phyloP scores from a whole-genome alignment of 306 rosid genomes.

The Acacia acuminata region DNA sequence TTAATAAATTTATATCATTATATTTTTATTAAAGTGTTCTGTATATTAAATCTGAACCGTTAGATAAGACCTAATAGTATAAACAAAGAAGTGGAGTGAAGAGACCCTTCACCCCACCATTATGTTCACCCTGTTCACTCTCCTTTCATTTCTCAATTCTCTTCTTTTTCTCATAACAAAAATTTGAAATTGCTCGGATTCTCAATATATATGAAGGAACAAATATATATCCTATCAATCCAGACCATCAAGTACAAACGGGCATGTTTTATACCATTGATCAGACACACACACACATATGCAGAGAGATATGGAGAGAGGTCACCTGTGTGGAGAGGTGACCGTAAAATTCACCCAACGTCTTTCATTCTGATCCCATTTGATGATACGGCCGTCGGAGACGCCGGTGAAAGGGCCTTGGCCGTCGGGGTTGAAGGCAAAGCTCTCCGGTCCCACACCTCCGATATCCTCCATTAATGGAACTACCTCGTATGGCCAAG shows the following conservation, averaged over 20 bases:
- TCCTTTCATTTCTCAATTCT: neutral
- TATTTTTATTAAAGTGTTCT: too few relatives aligned
- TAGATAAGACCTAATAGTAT: accelerated
- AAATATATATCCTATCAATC: neutral
- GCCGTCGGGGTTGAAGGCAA: conserved; percentile 58
- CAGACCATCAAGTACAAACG: neutral
- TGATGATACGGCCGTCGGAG: conserved; percentile 72
- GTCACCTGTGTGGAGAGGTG: conserved; percentile 55
- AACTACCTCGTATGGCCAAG: conserved; percentile 34
- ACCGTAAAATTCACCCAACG: conserved; percentile 62
- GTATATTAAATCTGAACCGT: too few relatives aligned
- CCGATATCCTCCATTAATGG: conserved; percentile 40
- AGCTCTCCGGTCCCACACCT: conserved; percentile 69
- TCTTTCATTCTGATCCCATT: conserved; percentile 46
- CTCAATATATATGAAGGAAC: neutral
- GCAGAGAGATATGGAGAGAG: neutral
- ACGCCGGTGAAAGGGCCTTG: conserved; percentile 77
- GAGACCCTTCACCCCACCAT: neutral
- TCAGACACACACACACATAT: too few relatives aligned
- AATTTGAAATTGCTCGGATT: neutral
- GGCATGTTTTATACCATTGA: neutral
- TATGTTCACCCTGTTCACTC: neutral
- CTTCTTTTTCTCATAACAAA: neutral
- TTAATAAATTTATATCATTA: too few relatives aligned
- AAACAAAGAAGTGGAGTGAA: too few relatives aligned